Evolutionary conservation across 768 basidiomycete species (phyloP), one percentile per base, ranked within the genome.

Genomic region (Hericium coralloides): DNA sequence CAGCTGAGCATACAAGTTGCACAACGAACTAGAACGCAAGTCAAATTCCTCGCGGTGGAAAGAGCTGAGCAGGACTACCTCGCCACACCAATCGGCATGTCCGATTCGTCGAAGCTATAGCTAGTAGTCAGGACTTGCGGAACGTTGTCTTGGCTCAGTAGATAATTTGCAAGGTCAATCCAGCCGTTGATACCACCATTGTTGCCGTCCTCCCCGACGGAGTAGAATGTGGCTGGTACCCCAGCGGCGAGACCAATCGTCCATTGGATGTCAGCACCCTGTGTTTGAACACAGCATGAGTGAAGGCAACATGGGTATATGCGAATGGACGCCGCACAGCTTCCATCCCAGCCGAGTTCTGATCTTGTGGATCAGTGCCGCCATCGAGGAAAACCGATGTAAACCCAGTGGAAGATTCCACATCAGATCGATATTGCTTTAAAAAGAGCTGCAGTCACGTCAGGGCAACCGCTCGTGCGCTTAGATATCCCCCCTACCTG

Each of bases 161-260:
- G 38, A 50, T 58, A 50, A n/a, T 62, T 60, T 8, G 55, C 48
- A 23, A 58, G 26, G 38, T 63, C 63, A 2, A 62, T 26, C 26
- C 62, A 60, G 31, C 61, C 63, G 14, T 57, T 51, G 36, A 64
- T 59, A 31, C 63, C 63, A n/a, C 56, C 55, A 43, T 56, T 61
- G 60, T 41, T 54, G 55, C 65, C 62, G 4, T 38, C 37, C 15
- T 58, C 38, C 47, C 67, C 66, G 36, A 68, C 67, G 36, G 67
- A 64, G 57, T 68, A 58, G 60, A 68, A 68, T 9, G 45, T 60
- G 4, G 56, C 57, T 12, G 64, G 67, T 20, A 69, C 65, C 20
- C 59, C 63, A 2, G 54, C 52, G 36, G 63, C 65, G 12, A 66
- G 38, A 8, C 61, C 63, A 3, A 60, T 56, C 3, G 61, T 60